These are phyloP conservation scores for Solanum neorickii DNA, from an alignment of 257 asterid species.

Conservation along the genomic window DNA sequence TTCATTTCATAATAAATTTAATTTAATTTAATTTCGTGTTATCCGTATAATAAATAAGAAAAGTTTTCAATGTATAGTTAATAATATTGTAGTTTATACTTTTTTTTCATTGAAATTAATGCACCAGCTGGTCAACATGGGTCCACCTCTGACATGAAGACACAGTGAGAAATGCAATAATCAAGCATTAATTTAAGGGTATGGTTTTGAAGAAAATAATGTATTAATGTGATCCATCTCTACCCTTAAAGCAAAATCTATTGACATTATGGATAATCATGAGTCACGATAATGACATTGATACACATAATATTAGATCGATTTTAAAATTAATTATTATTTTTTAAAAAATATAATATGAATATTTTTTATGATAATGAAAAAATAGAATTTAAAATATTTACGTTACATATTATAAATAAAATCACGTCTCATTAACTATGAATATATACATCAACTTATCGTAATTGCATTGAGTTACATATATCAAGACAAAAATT, in stretches of 20 bases:
- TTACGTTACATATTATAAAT: not conserved
- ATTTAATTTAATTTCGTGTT: too few relatives aligned
- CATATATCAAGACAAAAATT: too few relatives aligned
- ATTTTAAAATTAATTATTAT: not conserved
- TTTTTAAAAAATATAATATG: not conserved
- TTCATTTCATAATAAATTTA: too few relatives aligned
- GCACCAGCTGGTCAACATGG: not conserved
- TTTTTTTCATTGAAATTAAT: too few relatives aligned
- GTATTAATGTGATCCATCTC: not conserved
- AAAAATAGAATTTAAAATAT: not conserved
- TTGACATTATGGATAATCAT: not conserved
- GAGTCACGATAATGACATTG: not conserved
- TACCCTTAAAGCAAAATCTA: not conserved
- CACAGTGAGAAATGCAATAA: not conserved
- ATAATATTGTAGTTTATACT: too few relatives aligned
- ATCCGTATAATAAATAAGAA: too few relatives aligned
- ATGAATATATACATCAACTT: not conserved
- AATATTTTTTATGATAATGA: too few relatives aligned
- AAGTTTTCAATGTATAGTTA: too few relatives aligned
- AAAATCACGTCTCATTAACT: not conserved
- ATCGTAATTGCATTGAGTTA: not conserved
- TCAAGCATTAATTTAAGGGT: not conserved
- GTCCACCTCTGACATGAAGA: not conserved
- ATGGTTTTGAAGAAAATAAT: not conserved
- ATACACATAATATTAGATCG: not conserved